phyloP scores from a whole-genome alignment of 805 yeast species.

The Kuraishia molischiana region DNA sequence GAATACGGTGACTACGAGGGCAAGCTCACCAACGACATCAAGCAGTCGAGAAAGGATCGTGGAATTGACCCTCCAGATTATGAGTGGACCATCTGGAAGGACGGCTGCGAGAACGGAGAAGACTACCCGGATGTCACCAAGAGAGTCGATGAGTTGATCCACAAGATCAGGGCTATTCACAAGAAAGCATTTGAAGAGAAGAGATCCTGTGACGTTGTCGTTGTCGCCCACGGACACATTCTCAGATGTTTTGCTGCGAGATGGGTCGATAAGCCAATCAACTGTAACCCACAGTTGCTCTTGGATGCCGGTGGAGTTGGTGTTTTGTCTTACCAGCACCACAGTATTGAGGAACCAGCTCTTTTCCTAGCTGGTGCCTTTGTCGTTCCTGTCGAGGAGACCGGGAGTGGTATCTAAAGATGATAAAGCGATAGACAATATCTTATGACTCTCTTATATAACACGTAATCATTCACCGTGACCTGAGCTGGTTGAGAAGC shows the following conservation, averaged over 20 bases:
- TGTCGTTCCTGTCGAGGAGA: constrained; percentile 57
- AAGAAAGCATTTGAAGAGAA: constrained; percentile 36
- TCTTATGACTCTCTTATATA: background rate
- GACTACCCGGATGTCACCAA: constrained; percentile 50
- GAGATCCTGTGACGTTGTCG: constrained; percentile 60
- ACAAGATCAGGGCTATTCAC: constrained; percentile 54
- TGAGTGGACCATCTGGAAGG: constrained; percentile 77
- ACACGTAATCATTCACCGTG: background rate
- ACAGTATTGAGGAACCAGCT: constrained; percentile 80
- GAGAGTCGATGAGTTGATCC: constrained; percentile 66
- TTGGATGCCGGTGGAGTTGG: constrained; percentile 96
- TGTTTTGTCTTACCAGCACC: constrained; percentile 83
- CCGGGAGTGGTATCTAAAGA: constrained; percentile 19
- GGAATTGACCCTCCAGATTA: constrained; percentile 39
- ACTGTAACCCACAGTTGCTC: constrained; percentile 67
- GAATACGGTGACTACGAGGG: constrained; percentile 97
- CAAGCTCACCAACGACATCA: constrained; percentile 55
- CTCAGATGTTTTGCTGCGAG: constrained; percentile 82
- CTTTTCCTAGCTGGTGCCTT: constrained; percentile 78
- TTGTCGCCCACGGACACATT: constrained; percentile 92
- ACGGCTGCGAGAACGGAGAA: constrained; percentile 93
- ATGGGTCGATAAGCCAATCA: constrained; percentile 62
- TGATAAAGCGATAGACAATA: background rate
- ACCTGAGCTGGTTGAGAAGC: constrained; percentile 34
- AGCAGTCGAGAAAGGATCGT: constrained; percentile 42